Conservation (phyloP, 768 basidiomycete species). For the Calvatia gigantea region DNA sequence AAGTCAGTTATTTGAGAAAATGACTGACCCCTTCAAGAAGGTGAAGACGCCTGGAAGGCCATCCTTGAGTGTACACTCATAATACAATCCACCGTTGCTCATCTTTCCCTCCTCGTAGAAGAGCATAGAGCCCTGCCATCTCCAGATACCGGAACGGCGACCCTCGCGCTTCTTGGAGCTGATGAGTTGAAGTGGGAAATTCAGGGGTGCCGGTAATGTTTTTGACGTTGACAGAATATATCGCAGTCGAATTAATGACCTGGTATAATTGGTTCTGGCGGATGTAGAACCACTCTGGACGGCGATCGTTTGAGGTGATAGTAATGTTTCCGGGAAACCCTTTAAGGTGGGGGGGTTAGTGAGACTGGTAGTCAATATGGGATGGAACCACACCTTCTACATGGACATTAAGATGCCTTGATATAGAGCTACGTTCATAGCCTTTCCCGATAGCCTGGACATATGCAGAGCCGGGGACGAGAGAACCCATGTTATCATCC, state of each 20-base stretch:
- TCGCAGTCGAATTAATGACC: conserved; percentile 51
- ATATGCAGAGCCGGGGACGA: conserved; percentile 39
- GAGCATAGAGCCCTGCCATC: conserved; percentile 54
- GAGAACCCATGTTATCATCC: conserved; percentile 30
- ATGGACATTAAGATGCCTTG: conserved; percentile 13
- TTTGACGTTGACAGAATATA: conserved; percentile 50
- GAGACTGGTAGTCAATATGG: neutral
- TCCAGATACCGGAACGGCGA: conserved; percentile 44
- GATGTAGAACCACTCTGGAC: conserved; percentile 52
- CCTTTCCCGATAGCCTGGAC: conserved; percentile 30
- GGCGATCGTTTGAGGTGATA: conserved; percentile 26
- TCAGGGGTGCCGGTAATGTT: conserved; percentile 43
- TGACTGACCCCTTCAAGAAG: conserved; percentile 41
- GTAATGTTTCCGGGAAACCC: conserved; percentile 49
- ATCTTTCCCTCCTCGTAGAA: conserved; percentile 48
- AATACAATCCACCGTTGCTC: conserved; percentile 24
- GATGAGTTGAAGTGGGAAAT: conserved; percentile 46
- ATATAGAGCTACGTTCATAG: neutral
- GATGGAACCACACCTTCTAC: conserved; percentile 1
- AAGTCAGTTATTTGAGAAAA: neutral
- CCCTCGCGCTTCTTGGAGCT: conserved; percentile 35
- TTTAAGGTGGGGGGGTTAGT: conserved; percentile 27
- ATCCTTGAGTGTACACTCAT: conserved; percentile 17
- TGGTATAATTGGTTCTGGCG: conserved; percentile 48
- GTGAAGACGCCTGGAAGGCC: conserved; percentile 44